Base-by-base conservation (phyloP, 768 basidiomycete species). In the Lyophyllum atratum region DNA sequence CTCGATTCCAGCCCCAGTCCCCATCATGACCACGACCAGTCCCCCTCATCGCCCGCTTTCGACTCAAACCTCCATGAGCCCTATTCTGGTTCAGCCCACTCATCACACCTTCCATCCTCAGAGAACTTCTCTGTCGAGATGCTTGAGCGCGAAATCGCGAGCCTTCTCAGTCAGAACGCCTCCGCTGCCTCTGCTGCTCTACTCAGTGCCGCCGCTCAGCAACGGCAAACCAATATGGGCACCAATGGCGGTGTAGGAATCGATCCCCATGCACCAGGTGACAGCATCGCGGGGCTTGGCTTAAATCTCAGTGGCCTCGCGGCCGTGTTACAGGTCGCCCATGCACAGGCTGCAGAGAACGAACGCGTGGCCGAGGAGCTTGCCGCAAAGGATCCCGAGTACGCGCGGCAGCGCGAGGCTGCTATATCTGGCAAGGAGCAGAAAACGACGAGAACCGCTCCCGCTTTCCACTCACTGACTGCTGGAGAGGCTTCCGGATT, bases 271-370 rank as follows among this genome's bases (percentile, higher is more conserved):
- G 34, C 60, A 43, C 69, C 67, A 58, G 57, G 69, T 29, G 77
- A 74, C 29, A 63, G 60, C 52, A 72, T 77, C 40, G 62, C 74
- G 10, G 76, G 79, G 47, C 70, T 87, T n/a, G 79, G 80, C 33
- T 72, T 88, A 43, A 83, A 81, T 64, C 69, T 90, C 40, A 82
- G 77, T 60, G 82, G 85, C 4, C 81, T 93, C 47, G 89, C 87
- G n/a, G 90, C 89, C 47, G 87, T 91, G 61, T 74, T 92, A 28
- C 89, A 92, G 60, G 90, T 89, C 52, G 91, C 87, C 9, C 87
- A 90, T 49, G 84, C 84, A 4, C 85, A 83, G 39, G 80, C 78
- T 28, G 72, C 76, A 14, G 80, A 81, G 59, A 76, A 76, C 42
- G 80, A 79, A 52, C 80, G 78, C 56, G 70, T 71, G 17, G 72